Conservation (phyloP, 768 basidiomycete species). For the Tricholomella constricta region DNA sequence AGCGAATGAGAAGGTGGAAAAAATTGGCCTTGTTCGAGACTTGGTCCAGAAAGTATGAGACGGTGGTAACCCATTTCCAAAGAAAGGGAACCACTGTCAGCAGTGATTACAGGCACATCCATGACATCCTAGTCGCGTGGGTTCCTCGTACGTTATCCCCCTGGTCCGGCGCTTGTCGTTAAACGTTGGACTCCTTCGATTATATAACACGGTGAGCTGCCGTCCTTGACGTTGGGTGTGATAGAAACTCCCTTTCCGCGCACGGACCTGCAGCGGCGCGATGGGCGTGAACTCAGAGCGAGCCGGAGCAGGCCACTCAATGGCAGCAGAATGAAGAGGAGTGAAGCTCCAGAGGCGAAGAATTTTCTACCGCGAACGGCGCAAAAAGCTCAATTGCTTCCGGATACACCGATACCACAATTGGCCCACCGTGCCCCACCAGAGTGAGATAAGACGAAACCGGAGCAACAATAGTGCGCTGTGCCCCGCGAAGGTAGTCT, state of each 20-base stretch:
- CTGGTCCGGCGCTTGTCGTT: background rate
- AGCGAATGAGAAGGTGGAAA: background rate
- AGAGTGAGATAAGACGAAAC: background rate
- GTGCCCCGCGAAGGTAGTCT: background rate
- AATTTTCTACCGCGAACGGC: background rate
- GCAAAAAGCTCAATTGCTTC: background rate
- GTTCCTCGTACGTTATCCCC: conserved; percentile 1
- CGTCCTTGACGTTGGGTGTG: background rate
- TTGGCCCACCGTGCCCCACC: conserved; percentile 3
- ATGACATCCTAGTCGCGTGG: background rate
- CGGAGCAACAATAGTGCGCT: background rate
- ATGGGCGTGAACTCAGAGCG: too few relatives aligned
- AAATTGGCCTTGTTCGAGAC: conserved; percentile 1
- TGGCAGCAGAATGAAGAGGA: too few relatives aligned
- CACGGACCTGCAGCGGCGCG: background rate
- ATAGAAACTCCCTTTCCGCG: background rate
- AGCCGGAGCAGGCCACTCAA: too few relatives aligned
- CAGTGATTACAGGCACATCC: background rate
- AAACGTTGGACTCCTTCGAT: background rate
- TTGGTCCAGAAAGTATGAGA: background rate
- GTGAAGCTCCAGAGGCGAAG: too few relatives aligned
- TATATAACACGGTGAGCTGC: conserved; percentile 1
- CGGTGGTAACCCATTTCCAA: background rate
- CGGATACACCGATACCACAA: background rate
- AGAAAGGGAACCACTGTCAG: background rate